A percentile compares a stretch with the other conserved stretches of the same genome.
phyloP scores from a whole-genome alignment of 305 asterid species.

The Solanum hybrid region DNA sequence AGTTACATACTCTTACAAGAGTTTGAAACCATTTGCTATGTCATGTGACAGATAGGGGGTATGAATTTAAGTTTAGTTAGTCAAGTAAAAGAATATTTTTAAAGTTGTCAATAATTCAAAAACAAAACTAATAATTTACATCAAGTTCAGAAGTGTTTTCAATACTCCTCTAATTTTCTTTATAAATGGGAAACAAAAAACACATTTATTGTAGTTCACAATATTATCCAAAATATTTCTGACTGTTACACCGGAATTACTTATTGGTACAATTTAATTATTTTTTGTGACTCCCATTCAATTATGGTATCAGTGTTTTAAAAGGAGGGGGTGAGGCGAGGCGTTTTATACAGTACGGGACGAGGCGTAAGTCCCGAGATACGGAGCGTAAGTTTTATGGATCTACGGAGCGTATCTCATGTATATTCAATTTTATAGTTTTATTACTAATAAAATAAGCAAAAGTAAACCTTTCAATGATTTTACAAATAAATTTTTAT shows the following conservation, averaged over 20 bases:
- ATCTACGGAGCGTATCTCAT: too few relatives aligned
- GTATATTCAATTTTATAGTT: too few relatives aligned
- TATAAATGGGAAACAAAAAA: neutral
- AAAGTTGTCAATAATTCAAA: neutral
- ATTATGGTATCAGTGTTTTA: neutral
- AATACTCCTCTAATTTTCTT: neutral
- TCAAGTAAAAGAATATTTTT: too few relatives aligned
- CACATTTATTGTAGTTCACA: neutral
- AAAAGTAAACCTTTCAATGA: too few relatives aligned
- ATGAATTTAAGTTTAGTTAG: neutral
- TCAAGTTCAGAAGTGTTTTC: too few relatives aligned
- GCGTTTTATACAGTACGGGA: too few relatives aligned
- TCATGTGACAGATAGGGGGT: neutral
- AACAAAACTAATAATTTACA: too few relatives aligned
- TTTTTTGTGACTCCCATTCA: neutral
- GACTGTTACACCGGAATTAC: neutral
- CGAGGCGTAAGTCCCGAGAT: accelerated
- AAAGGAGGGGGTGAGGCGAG: too few relatives aligned
- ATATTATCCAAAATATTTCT: neutral
- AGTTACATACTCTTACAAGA: neutral
- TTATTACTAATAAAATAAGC: too few relatives aligned
- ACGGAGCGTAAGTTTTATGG: too few relatives aligned
- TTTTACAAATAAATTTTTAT: too few relatives aligned
- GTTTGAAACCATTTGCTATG: too few relatives aligned
- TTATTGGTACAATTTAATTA: neutral